Percentiles rank a stretch among this genome's conserved stretches.
These are phyloP conservation scores for Aspergillus hortae DNA, from an alignment of 2,329 filamentous ascomycete genomes.

Conservation along the genomic window DNA sequence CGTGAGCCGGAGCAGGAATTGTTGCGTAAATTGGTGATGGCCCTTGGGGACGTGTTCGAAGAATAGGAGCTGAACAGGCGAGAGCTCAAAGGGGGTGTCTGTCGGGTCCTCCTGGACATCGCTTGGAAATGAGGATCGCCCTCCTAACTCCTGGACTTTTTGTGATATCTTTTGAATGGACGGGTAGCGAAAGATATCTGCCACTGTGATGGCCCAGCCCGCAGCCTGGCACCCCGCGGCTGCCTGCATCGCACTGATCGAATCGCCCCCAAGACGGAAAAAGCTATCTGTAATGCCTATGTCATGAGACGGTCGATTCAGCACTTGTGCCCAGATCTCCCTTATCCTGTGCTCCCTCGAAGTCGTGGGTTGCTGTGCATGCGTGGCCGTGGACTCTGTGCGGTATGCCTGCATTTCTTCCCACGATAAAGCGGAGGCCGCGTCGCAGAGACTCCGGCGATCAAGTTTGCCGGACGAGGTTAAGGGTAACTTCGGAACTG, in stretches of 20 bases:
- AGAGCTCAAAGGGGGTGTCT: conserved; percentile 10
- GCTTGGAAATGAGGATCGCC: background rate
- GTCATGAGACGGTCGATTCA: conserved; percentile 4
- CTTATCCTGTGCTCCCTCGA: conserved; percentile 7
- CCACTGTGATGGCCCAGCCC: conserved; percentile 6
- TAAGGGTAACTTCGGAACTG: background rate
- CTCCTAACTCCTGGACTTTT: conserved; percentile 3
- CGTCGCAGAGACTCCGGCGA: background rate
- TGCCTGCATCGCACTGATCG: conserved; percentile 19
- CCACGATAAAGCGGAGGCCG: background rate
- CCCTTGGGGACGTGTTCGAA: conserved; percentile 12
- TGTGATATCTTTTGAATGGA: conserved; percentile 8
- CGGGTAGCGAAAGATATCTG: conserved; percentile 10
- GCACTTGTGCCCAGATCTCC: conserved; percentile 11
- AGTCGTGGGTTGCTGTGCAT: conserved; percentile 2
- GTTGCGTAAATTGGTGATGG: conserved; percentile 9
- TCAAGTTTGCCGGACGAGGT: conserved; percentile 2
- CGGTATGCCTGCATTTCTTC: conserved; percentile 5
- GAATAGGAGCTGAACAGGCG: conserved; percentile 12
- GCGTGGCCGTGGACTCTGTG: too few relatives aligned
- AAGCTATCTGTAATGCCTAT: conserved; percentile 20
- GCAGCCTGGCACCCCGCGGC: conserved; percentile 5
- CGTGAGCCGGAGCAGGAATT: conserved; percentile 1
- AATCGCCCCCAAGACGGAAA: conserved; percentile 21
- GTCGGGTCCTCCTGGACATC: conserved; percentile 4